A percentile compares a stretch with the other conserved stretches of the same genome.
These are phyloP conservation scores for Suillus occidentalis DNA, from an alignment of 768 basidiomycete species.

Conservation along the genomic window DNA sequence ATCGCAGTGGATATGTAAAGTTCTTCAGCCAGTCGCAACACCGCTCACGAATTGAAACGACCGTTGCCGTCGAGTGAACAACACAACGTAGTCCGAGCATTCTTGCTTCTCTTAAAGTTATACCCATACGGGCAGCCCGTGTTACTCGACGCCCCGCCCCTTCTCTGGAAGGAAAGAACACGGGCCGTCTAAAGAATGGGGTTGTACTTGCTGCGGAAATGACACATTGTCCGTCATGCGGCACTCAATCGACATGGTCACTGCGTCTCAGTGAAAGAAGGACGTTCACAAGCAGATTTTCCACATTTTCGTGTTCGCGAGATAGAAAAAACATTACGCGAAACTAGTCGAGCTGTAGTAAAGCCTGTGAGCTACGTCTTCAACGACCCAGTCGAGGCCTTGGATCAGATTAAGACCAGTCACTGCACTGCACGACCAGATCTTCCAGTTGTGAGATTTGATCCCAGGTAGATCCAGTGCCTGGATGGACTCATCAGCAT, in stretches of 20 bases:
- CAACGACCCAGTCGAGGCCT: constrained; percentile 91
- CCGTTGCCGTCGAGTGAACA: not conserved
- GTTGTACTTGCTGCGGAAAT: not conserved
- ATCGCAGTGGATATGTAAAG: too few relatives aligned
- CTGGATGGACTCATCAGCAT: constrained; percentile 39
- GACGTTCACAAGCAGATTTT: not conserved
- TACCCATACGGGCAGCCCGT: not conserved
- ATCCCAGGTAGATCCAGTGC: constrained; percentile 79
- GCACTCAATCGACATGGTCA: not conserved
- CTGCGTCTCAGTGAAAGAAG: not conserved
- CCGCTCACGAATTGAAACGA: not conserved
- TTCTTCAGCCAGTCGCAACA: not conserved
- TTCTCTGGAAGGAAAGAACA: not conserved
- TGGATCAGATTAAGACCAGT: constrained; percentile 82
- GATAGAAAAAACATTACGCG: constrained; percentile 6
- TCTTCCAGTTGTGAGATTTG: constrained; percentile 86
- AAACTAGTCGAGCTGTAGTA: constrained; percentile 66
- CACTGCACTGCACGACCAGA: constrained; percentile 89
- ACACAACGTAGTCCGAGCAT: not conserved
- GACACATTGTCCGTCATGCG: not conserved
- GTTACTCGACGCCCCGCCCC: not conserved
- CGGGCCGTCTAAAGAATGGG: not conserved
- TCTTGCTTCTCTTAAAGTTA: constrained; percentile 1
- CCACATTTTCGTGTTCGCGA: too few relatives aligned
- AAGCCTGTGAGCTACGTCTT: constrained; percentile 81